Evolutionary conservation across 2,329 filamentous ascomycete species (phyloP), one percentile per base, ranked within the genome.

Genomic region (Talaromyces atroroseus): DNA sequence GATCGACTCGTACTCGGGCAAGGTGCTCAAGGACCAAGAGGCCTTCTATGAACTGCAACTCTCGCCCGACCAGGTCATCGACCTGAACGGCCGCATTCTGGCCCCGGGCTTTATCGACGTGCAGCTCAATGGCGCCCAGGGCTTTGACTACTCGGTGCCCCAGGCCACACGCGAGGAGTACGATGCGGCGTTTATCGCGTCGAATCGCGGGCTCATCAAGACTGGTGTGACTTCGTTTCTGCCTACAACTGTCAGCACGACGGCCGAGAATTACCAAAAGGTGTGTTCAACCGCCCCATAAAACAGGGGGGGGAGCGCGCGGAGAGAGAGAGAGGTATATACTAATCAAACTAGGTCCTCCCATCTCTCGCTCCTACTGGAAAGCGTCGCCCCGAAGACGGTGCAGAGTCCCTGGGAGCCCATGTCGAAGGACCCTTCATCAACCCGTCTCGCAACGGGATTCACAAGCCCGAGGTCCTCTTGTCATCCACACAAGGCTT

Each of bases 401-500:
- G 92, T 47, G 85, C 90, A 49, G 91, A 96, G 74, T 94, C 89
- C 0, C 82, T 96, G 14, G 92, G 92, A 29, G 91, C 91, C 2
- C 92, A 96, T 67, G 88, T 89, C 68, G 92, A 96, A 78, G 92
- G 92, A 0, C 92, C 92, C 0, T 96, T 96, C 73, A 79, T 96
- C 55, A 89, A 78, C 65, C 86, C 88, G 0, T 83, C 83, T 48
- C 92, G 92, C 69, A 95, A 95, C 66, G 92, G 92, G 51, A 87
- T 95, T 38, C 92, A 96, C 77, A 89, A 88, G 66, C 76, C 80
- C 18, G 81, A 86, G 56, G 87, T 94, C 16, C 79, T 96, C 46
- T 83, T 80, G 42, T 74, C 83, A 50, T 87, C 79, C 1, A 62
- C 83, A 11, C 73, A 83, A 42, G 82, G 79, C 24, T 81, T 92